Evolutionary conservation across 2,329 filamentous ascomycete genomes (phyloP), one percentile per base, ranked within the genome.

Genomic region (Aspergillus tubingensis): DNA sequence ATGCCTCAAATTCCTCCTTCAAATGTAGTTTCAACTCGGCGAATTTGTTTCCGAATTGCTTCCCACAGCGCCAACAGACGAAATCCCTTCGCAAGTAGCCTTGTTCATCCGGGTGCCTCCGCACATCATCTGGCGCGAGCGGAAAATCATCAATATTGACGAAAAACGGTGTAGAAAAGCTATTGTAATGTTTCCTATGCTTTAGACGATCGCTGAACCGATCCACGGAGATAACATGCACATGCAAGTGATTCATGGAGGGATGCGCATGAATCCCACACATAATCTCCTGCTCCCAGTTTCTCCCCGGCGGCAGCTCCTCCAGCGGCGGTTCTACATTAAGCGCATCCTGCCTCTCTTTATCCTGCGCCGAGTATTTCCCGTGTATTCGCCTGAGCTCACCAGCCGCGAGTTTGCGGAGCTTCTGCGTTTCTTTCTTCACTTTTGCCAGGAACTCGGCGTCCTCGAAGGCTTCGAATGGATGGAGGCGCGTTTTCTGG

Each of bases 111-210:
- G 86, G 83, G 58, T 86, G 72, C 64, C 88, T 82, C 61, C 91
- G 79, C 49, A 78, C 75, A 73, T 96, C 91, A 57, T 88, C 85
- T 25, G 79, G 63, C 0, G 82, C 81, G 30, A 98, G 78, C 4
- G 95, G 94, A 53, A 97, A 94, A 61, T 93, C 90, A 21, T 87
- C 87, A 25, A 98, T 70, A 15, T 84, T 82, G 11, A 98, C 85
- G 21, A 99, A 85, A 74, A 98, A 99, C 3, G 85, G 85, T 55
- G 93, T 96, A 32, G 86, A 87, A 77, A 98, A 98, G 65, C 90
- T 95, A 72, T 95, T 91, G 78, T 97, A 98, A 77, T 98, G 95
- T 74, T 92, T 94, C 65, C 87, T 83, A 72, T 94, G 88, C 77
- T 88, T 91, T 76, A 97, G 67, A 49, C 83, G 83, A 10, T 85